Percentiles rank a stretch among this genome's conserved stretches.
phyloP scores from a whole-genome alignment of 805 yeast genomes.

The Zygosaccharomyces siamensis region DNA sequence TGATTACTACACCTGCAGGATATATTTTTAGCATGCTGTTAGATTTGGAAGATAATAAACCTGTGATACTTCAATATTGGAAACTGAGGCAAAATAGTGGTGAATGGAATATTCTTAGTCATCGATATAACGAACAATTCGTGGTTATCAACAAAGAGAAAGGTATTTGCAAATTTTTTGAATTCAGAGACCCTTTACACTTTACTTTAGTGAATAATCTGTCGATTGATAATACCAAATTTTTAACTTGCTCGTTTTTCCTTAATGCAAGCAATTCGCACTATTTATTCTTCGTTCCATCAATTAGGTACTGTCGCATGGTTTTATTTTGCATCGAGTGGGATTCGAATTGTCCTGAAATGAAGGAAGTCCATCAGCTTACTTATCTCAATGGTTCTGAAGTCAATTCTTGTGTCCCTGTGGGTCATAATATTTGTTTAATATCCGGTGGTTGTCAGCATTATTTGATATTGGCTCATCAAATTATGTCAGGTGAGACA shows the following conservation, averaged over 20 bases:
- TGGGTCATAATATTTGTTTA: conserved; percentile 18
- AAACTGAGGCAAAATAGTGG: conserved; percentile 14
- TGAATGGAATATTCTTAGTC: conserved; percentile 19
- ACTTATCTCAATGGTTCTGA: conserved; percentile 20
- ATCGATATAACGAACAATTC: conserved; percentile 15
- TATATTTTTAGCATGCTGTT: conserved; percentile 14
- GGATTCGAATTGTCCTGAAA: conserved; percentile 16
- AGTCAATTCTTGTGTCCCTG: conserved; percentile 19
- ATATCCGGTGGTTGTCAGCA: conserved; percentile 13
- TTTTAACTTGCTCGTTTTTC: conserved; percentile 20
- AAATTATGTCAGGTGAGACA: conserved; percentile 31
- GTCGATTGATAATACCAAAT: conserved; percentile 15
- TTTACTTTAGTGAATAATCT: conserved; percentile 24
- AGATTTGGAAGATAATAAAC: conserved; percentile 2
- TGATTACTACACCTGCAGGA: conserved; percentile 19
- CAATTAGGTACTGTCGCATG: conserved; percentile 17
- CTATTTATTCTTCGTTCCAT: conserved; percentile 21
- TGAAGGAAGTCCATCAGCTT: conserved; percentile 27
- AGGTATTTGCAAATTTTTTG: conserved; percentile 24
- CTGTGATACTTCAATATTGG: conserved; percentile 23
- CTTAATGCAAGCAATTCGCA: conserved; percentile 11
- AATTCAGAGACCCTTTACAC: conserved; percentile 12
- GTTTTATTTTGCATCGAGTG: conserved; percentile 29
- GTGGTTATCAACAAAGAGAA: conserved; percentile 13
- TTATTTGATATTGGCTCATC: conserved; percentile 25